Base-by-base conservation (phyloP, 164 flowering plant genomes). In the Chimonanthus praecox region DNA sequence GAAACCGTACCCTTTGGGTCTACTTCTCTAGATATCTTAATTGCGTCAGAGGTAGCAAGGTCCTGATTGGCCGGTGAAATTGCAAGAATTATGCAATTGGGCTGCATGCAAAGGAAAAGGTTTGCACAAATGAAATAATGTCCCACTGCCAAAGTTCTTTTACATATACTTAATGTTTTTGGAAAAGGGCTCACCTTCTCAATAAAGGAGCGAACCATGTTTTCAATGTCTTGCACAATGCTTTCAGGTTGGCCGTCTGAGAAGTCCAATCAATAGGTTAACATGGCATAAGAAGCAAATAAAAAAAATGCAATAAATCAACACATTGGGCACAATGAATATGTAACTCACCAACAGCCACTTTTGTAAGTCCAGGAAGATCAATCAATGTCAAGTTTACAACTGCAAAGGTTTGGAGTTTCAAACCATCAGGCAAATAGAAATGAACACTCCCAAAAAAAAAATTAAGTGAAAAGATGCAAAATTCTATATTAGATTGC, bases 281-380 rank as follows among this genome's bases (percentile, higher is more conserved):
- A 63, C n/a, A 61, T 15, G 48, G 20, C 64, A 73, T 49, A 15
- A 8, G 44, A 10, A 44, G n/a, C 20, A 68, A 61, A 21, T 3
- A 62, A 48, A 49, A 49, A 7, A 49, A 20, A 18, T 7, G 64
- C 47, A 33, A 15, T 7, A 64, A 18, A n/a, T 44, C 20, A 69
- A 69, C 54, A 58, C 15, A 11, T 58, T 7, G 65, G 0, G 58
- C 68, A 49, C 47, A 48, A 64, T 20, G 33, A 33, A 48, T 15
- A 73, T 45, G 44, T 8, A 51, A 81, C 98, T 85, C 77, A 96
- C 99, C 99, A 78, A 96, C 91, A 75, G 99, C 99, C 44, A 96
- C 98, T 85, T 96, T 96, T 72, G 99, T 96, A 71, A 96, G 97
- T 49, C 99, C 99, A 76, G 99, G 99, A 85, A 96, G 99, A 89